Evolutionary conservation across 2,329 filamentous ascomycete genomes (phyloP).

Genomic region (Didymellaceae sp.): DNA sequence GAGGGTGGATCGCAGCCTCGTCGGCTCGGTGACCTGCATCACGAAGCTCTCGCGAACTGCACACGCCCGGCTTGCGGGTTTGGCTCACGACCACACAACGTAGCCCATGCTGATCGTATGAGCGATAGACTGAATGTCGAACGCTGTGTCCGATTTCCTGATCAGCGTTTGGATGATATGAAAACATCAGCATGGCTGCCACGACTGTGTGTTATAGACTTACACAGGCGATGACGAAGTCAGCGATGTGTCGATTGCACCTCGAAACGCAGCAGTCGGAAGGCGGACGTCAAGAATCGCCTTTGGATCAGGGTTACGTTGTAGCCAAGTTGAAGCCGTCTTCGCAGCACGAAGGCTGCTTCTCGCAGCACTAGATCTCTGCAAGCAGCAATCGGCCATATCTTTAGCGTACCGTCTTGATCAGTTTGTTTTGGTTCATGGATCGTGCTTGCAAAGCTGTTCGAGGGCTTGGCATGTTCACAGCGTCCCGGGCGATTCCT

Average conservation of each 20-base stretch:
- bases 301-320: neutral
- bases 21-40: constrained; percentile 15
- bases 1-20: constrained; percentile 15
- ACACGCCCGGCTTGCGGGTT: constrained; percentile 8
- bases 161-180: neutral
- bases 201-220: neutral
- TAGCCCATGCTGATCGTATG: too few species aligned
- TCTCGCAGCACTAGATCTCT: neutral
- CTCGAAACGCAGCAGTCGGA: constrained; percentile 19
- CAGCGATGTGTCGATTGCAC: constrained; percentile 2
- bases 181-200: neutral
- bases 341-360: neutral
- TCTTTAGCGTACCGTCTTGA: constrained; percentile 13
- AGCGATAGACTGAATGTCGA: neutral
- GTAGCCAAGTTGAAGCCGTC: neutral
- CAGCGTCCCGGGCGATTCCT: constrained; percentile 1
- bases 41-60: constrained; percentile 18
- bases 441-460: constrained; percentile 21
- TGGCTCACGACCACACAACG: neutral
- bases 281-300: constrained; percentile 7
- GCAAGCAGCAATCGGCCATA: constrained; percentile 6
- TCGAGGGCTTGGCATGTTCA: constrained; percentile 30
- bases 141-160: neutral
- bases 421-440: constrained; percentile 31
- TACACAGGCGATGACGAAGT: constrained; percentile 1